Base-by-base conservation (phyloP, 1,139 yeast genomes). In the Hansenula anomala region DNA sequence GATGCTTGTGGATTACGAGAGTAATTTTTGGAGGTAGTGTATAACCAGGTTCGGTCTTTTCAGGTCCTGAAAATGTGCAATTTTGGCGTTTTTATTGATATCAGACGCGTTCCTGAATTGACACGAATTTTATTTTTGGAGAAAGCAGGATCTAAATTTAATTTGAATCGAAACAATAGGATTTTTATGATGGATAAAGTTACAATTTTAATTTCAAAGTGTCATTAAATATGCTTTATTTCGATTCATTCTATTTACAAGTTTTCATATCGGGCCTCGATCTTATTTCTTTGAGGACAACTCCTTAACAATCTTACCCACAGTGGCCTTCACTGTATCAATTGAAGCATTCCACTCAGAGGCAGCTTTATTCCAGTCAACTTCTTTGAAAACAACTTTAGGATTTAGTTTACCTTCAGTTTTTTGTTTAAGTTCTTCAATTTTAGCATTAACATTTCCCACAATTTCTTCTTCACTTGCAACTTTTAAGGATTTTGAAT, bases 311-410 rank as follows among this genome's bases (percentile, higher is more conserved):
- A 55, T 48, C 11, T 47, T 43, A 3, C 54, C 64, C 35, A 64
- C 52, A 30, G 61, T 51, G 8, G 55, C 40, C 37, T 53, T 56
- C 8, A 64, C 58, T 8, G 51, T 39, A 17, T 50, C 47, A 7
- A 58, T 56, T 40, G 81, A 67, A 3, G 85, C 72, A 37, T 65
- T 70, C 83, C 84, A 78, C 37, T 75, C 78, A 4, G 54, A 40
- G 43, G 73, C 72, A 17, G 75, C 63, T 13, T 60, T 52, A 17
- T 64, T 63, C 75, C 78, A 73, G 28, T 77, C 73, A 34, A 78
- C 60, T 36, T 64, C 64, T 18, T 66, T 59, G 38, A 67, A 70
- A 40, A 66, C 42, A 34, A 62, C 60, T 31, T 63, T 42, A 16
- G 15, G 9, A 8, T 5, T 4, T 10, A 10, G 5, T 32, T 56